Percentiles rank a stretch among this genome's conserved stretches.
phyloP scores from a whole-genome alignment of 352 stramenopile genomes.

The Phytopythium boreale region DNA sequence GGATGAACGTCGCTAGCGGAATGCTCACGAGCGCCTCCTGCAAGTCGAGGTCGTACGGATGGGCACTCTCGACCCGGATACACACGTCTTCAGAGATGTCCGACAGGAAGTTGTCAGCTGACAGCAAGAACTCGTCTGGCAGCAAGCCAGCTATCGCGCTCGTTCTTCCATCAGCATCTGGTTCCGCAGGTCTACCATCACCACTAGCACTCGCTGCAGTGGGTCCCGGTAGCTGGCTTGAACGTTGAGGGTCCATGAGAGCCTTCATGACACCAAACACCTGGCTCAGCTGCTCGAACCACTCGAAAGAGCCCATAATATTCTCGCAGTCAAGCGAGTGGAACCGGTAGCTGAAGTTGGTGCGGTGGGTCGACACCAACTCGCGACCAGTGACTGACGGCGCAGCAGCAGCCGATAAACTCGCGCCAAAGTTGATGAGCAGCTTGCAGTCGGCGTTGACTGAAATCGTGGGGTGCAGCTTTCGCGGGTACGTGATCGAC shows the following conservation, averaged over 20 bases:
- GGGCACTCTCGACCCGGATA: constrained; percentile 68
- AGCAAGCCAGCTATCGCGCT: constrained; percentile 15
- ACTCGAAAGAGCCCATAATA: constrained; percentile 84
- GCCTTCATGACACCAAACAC: constrained; percentile 86
- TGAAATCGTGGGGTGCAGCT: constrained; percentile 77
- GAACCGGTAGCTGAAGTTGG: constrained; percentile 79
- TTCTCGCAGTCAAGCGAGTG: constrained; percentile 84
- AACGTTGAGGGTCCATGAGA: constrained; percentile 54
- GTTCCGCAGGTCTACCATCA: constrained; percentile 1
- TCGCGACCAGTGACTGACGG: constrained; percentile 21
- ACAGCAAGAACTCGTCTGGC: constrained; percentile 86
- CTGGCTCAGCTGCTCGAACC: constrained; percentile 83
- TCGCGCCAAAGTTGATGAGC: constrained; percentile 66
- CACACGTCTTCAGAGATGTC: constrained; percentile 84
- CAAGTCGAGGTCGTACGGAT: constrained; percentile 81
- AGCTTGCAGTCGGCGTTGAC: constrained; percentile 73
- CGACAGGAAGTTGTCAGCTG: constrained; percentile 85
- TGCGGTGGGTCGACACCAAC: constrained; percentile 22
- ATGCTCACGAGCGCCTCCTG: constrained; percentile 81
- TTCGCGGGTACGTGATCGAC: constrained; percentile 35
- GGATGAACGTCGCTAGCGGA: constrained; percentile 79
- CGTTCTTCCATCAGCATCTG: background rate
- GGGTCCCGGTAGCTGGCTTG: background rate
- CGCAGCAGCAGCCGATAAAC: constrained; percentile 5
- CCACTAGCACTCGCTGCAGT: background rate